Evolutionary conservation across 306 rosid species (phyloP).

Genomic region (Vigna reflexopilosa): DNA sequence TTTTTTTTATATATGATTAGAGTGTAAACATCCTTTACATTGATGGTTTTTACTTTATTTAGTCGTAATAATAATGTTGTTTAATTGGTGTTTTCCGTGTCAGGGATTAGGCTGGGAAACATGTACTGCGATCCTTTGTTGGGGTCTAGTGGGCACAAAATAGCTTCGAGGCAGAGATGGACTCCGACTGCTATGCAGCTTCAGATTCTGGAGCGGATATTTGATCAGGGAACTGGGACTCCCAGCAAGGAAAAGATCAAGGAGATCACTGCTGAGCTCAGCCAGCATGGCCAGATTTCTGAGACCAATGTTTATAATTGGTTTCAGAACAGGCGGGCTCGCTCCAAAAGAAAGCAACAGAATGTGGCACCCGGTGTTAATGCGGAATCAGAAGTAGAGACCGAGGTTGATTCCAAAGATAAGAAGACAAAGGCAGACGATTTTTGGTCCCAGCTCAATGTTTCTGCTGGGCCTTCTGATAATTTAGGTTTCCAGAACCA

Average conservation of each 20-base stretch:
- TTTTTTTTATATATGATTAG: background rate
- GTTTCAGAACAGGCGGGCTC: constrained; percentile 97
- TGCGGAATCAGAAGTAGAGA: constrained; percentile 80
- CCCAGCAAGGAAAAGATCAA: constrained; percentile 95
- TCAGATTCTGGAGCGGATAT: constrained; percentile 81
- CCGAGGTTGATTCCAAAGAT: constrained; percentile 85
- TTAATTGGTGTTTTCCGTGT: background rate
- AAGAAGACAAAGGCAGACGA: constrained; percentile 69
- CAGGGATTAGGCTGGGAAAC: constrained; percentile 80
- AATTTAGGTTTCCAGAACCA: constrained; percentile 69
- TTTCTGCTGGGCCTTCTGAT: constrained; percentile 49
- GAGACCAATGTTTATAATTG: constrained; percentile 92
- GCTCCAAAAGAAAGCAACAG: constrained; percentile 87
- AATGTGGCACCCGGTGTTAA: constrained; percentile 49
- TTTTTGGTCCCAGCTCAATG: constrained; percentile 55
- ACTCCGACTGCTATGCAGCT: constrained; percentile 84
- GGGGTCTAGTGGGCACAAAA: constrained; percentile 76
- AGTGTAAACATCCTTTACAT: background rate
- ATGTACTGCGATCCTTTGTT: constrained; percentile 77
- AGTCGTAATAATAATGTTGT: background rate
- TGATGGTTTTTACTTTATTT: background rate
- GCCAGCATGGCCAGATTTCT: constrained; percentile 85
- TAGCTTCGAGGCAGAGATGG: constrained; percentile 90
- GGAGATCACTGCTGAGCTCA: constrained; percentile 81
- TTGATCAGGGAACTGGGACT: constrained; percentile 80